Conservation (phyloP, 176 grass and related monocot species). For the Lolium perenne region DNA sequence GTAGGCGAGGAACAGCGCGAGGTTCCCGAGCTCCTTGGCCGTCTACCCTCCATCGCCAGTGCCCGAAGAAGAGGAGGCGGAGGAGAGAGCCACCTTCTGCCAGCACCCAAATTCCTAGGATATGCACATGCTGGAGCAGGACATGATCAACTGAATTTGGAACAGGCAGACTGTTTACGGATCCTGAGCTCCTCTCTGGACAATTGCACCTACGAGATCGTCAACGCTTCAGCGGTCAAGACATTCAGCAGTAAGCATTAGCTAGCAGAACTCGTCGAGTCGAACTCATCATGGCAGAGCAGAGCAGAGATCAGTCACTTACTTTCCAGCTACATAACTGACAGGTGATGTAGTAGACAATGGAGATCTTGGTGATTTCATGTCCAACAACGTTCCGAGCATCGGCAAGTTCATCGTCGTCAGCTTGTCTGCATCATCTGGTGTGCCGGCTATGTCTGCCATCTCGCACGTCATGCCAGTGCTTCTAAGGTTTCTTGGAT, state of each 20-base stretch:
- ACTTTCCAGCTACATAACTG: slow-evolving; percentile 16
- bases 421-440: background rate
- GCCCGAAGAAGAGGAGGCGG: too few species aligned
- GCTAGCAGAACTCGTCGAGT: background rate
- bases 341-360: slow-evolving; percentile 63
- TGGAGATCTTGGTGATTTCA: slow-evolving; percentile 66
- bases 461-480: slow-evolving; percentile 76
- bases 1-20: too few species aligned
- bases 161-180: slow-evolving; percentile 73
- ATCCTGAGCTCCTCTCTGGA: slow-evolving; percentile 58
- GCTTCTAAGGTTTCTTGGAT: slow-evolving; percentile 60
- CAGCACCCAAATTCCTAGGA: too few species aligned
- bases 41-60: too few species aligned
- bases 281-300: background rate
- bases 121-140: too few species aligned
- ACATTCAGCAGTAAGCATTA: slow-evolving; percentile 62
- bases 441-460: slow-evolving; percentile 63
- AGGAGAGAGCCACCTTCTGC: too few species aligned
- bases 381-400: slow-evolving; percentile 70
- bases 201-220: slow-evolving; percentile 62
- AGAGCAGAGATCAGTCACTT: background rate
- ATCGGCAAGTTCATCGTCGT: slow-evolving; percentile 59
- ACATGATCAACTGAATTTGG: too few species aligned
- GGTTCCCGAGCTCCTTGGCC: too few species aligned
- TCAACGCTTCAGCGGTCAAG: slow-evolving; percentile 61